Percentiles rank a stretch among this genome's conserved stretches.
Conservation (phyloP, 768 basidiomycete genomes). For the Amanita inopinata region DNA sequence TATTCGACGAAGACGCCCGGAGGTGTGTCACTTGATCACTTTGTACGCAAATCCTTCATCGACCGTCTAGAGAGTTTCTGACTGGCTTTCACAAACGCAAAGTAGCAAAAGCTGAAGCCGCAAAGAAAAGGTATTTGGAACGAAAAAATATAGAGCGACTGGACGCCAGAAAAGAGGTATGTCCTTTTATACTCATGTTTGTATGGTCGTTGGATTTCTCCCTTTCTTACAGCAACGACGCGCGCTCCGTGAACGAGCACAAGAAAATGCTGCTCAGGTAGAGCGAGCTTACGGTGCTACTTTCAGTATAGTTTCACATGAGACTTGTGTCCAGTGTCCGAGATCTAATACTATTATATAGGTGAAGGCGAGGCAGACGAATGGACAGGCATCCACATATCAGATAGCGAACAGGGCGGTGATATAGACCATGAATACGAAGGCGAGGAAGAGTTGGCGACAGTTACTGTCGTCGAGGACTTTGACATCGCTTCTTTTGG, state of each 20-base stretch:
- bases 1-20: conserved; percentile 83
- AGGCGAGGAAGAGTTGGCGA: conserved; percentile 77
- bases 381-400: conserved; percentile 34
- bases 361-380: conserved; percentile 36
- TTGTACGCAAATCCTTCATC: conserved; percentile 12
- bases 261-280: conserved; percentile 66
- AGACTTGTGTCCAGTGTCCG: neutral
- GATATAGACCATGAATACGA: conserved; percentile 64
- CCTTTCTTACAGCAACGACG: conserved; percentile 56
- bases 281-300: conserved; percentile 59
- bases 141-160: conserved; percentile 68
- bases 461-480: conserved; percentile 87
- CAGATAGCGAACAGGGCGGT: conserved; percentile 21
- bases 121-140: conserved; percentile 63
- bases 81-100: conserved; percentile 94
- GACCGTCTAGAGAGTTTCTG: conserved; percentile 62
- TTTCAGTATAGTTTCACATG: neutral
- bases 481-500: conserved; percentile 53
- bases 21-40: conserved; percentile 33
- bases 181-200: conserved; percentile 17
- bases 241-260: conserved; percentile 67
- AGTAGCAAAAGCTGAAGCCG: conserved; percentile 69
- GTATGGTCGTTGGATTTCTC: conserved; percentile 11
- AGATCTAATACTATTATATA: neutral
- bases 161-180: conserved; percentile 71